Conservation (phyloP, 306 rosid genomes). For the Quercus variabilis region DNA sequence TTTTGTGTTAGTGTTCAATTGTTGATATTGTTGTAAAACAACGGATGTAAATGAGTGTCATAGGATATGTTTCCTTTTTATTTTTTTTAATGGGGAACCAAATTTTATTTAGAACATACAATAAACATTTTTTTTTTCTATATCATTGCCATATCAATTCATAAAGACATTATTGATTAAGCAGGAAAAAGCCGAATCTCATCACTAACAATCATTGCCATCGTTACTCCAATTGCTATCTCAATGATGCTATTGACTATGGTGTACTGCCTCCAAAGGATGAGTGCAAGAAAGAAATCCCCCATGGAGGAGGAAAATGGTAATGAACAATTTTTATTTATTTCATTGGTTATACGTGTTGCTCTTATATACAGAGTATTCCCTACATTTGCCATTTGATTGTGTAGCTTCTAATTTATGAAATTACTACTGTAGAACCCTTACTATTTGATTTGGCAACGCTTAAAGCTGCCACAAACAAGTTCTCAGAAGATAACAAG, state of each 20-base stretch:
- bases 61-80: too few species aligned
- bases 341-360: too few species aligned
- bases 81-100: too few species aligned
- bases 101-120: too few species aligned
- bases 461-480: constrained; percentile 21
- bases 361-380: not conserved
- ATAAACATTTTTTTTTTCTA: too few species aligned
- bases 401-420: constrained; percentile 15
- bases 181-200: constrained; percentile 18
- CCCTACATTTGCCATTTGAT: too few species aligned
- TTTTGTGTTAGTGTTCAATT: too few species aligned
- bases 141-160: too few species aligned
- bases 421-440: constrained; percentile 4
- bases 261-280: constrained; percentile 10
- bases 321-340: not conserved
- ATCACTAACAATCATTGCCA: constrained; percentile 12
- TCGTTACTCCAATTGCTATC: constrained; percentile 7
- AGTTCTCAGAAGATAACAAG: constrained; percentile 12
- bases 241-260: not conserved
- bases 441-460: constrained; percentile 7
- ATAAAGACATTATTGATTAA: too few species aligned
- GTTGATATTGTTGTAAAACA: too few species aligned
- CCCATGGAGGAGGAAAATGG: constrained; percentile 20
- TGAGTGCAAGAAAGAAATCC: constrained; percentile 6
- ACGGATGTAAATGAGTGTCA: too few species aligned